Evolutionary conservation across 306 rosid species (phyloP).

Genomic region (Pterocarpus macrocarpus): DNA sequence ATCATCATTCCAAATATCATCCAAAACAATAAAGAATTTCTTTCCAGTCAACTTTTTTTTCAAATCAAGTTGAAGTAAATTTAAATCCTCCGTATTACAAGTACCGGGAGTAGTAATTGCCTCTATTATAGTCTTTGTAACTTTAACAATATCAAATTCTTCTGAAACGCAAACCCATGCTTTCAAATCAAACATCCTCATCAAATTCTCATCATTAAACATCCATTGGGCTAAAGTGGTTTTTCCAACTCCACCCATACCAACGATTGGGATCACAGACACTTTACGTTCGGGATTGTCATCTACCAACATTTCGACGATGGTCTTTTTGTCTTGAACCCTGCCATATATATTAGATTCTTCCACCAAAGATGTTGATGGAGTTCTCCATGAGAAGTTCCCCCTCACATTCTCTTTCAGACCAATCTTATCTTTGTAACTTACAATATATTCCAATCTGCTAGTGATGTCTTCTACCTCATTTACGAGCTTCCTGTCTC

Average conservation of each 20-base stretch:
- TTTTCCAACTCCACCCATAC: background rate
- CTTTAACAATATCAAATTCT: background rate
- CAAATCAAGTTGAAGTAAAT: constrained; percentile 16
- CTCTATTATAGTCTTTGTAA: background rate
- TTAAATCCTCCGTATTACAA: background rate
- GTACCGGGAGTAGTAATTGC: background rate
- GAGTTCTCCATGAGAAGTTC: background rate
- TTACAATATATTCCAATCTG: constrained; percentile 6
- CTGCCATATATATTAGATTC: constrained; percentile 1
- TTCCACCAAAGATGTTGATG: background rate
- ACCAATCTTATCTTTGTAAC: background rate
- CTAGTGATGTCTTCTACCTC: background rate
- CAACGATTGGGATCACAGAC: constrained; percentile 22
- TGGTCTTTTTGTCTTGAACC: background rate
- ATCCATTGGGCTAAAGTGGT: constrained; percentile 24
- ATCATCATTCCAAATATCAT: constrained; percentile 43
- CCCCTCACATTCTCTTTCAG: background rate
- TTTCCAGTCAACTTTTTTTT: background rate
- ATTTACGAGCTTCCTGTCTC: background rate
- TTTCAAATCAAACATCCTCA: background rate
- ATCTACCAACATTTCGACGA: background rate
- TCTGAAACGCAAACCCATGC: constrained; percentile 32
- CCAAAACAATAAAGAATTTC: constrained; percentile 5
- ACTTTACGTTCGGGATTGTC: background rate
- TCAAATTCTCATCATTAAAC: constrained; percentile 24